Evolutionary conservation across 78 protist species (phyloP).

Genomic region (Tieghemostelium lacteum): DNA sequence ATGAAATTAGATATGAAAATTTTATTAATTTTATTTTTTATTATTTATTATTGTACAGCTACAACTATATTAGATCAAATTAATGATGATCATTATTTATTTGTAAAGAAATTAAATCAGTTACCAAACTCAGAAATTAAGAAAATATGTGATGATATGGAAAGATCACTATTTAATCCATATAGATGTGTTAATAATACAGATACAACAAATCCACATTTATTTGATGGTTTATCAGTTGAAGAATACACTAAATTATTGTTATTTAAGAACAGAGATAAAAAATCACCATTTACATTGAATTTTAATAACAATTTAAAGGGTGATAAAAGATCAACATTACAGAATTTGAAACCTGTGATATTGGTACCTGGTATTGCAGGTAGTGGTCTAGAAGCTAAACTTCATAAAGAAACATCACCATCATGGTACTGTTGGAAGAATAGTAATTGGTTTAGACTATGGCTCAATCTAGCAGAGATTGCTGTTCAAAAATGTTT

Average conservation of each 20-base stretch:
- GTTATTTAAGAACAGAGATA: neutral
- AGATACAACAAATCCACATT: neutral
- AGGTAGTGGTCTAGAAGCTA: conserved; percentile 35
- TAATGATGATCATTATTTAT: too few relatives aligned
- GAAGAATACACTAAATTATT: neutral
- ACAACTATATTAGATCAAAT: too few relatives aligned
- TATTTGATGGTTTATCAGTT: neutral
- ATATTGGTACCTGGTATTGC: conserved; percentile 40
- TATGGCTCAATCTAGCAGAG: conserved; percentile 8
- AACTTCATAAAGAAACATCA: neutral
- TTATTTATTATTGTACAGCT: too few relatives aligned
- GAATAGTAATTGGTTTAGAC: conserved; percentile 11
- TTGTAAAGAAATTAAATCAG: neutral
- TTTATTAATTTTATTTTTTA: too few relatives aligned
- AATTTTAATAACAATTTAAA: too few relatives aligned
- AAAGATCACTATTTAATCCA: neutral
- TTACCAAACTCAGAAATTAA: neutral
- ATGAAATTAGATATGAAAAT: too few relatives aligned
- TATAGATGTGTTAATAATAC: neutral
- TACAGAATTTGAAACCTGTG: conserved; percentile 10
- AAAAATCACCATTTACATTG: too few relatives aligned
- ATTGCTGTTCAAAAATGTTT: conserved; percentile 21
- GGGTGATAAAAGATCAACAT: neutral
- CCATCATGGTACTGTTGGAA: conserved; percentile 30
- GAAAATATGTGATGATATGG: neutral